Percentiles rank a stretch among this genome's conserved stretches.
These are phyloP conservation scores for Aspergillus heteromorphus DNA, from an alignment of 495 filamentous ascomycete species.

Conservation along the genomic window DNA sequence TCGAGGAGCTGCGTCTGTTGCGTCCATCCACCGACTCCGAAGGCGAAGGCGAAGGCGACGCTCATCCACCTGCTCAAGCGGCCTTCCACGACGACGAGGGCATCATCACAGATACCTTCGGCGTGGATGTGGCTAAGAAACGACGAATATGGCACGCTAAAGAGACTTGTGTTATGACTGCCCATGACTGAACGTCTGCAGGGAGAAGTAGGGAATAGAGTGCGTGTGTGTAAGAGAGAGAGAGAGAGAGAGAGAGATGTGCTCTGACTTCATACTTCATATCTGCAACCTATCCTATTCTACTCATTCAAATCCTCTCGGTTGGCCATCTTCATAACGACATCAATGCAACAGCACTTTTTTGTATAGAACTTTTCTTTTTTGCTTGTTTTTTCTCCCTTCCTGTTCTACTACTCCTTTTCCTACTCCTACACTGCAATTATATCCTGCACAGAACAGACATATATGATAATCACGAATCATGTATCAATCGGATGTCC, in stretches of 20 bases:
- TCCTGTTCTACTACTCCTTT: background rate
- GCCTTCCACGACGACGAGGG: slow-evolving; percentile 31
- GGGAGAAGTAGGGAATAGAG: background rate
- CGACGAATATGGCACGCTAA: slow-evolving; percentile 69
- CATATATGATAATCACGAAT: background rate
- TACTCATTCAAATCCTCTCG: background rate
- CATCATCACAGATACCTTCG: slow-evolving; percentile 47
- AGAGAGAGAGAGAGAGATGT: no score
- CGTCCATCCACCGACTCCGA: slow-evolving; percentile 14
- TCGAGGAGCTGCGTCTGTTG: slow-evolving; percentile 66
- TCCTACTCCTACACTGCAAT: no score
- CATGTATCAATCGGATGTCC: background rate
- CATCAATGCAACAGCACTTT: background rate
- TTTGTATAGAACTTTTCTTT: background rate
- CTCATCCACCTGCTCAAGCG: slow-evolving; percentile 5
- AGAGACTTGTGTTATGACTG: slow-evolving; percentile 58
- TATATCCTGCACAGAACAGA: background rate
- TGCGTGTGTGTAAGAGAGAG: no score
- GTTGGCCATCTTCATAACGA: background rate
- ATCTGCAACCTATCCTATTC: background rate
- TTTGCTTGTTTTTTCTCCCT: background rate
- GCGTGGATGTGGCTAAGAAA: slow-evolving; percentile 54
- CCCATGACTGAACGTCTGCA: slow-evolving; percentile 27
- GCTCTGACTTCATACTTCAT: no score
- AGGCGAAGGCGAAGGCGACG: slow-evolving; percentile 12